Conservation (phyloP, 1,284 basidiomycete genomes). For the Ganoderma resinaceum region DNA sequence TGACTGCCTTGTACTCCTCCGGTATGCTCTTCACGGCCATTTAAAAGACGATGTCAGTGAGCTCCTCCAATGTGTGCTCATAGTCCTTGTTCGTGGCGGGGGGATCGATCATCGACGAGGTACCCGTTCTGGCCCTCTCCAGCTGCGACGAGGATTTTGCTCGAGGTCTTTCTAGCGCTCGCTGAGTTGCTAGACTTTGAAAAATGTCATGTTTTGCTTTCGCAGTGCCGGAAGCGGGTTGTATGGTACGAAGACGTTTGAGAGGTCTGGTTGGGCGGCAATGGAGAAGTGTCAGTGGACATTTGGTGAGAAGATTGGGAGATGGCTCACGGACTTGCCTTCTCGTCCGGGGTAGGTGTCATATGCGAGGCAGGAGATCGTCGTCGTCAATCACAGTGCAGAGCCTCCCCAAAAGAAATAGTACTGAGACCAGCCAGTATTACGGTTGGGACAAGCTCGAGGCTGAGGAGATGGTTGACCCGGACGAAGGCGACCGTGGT, state of each 20-base stretch:
- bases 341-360: not conserved
- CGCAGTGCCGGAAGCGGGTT: not conserved
- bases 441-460: not conserved
- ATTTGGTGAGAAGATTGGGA: not conserved
- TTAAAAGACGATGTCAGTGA: slow-evolving; percentile 33
- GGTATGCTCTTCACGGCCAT: slow-evolving; percentile 15
- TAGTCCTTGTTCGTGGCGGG: slow-evolving; percentile 29
- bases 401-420: not conserved
- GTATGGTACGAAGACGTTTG: not conserved
- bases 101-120: slow-evolving; percentile 36
- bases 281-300: not conserved
- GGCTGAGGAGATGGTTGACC: not conserved
- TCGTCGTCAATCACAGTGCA: not conserved
- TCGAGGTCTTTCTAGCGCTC: not conserved
- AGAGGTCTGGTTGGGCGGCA: not conserved
- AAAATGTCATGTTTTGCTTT: not conserved
- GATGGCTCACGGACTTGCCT: not conserved
- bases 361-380: not conserved
- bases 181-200: not conserved
- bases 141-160: slow-evolving; percentile 30
- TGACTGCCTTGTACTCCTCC: slow-evolving; percentile 27
- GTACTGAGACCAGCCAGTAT: too few relatives aligned
- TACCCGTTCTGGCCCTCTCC: slow-evolving; percentile 35
- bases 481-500: not conserved
- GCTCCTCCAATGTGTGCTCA: slow-evolving; percentile 24